Evolutionary conservation across 2,329 filamentous ascomycete species (phyloP).

Genomic region (Ustulina deusta): DNA sequence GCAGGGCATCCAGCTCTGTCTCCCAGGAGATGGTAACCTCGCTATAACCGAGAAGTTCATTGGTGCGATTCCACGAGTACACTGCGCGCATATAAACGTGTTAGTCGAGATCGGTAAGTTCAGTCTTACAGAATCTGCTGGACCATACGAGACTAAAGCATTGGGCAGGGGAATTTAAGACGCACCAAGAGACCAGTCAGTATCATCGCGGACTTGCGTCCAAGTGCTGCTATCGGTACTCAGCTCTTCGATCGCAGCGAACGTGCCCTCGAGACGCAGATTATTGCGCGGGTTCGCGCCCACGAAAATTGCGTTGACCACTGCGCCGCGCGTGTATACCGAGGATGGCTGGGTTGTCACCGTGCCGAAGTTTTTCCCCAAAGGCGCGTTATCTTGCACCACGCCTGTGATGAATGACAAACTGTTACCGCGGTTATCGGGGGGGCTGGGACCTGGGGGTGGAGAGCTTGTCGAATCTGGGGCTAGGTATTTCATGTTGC

Average conservation of each 20-base stretch:
- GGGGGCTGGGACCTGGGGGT: conserved; percentile 72
- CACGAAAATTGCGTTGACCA: conserved; percentile 77
- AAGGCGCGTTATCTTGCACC: conserved; percentile 75
- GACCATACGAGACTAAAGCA: too few relatives aligned
- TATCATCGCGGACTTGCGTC: conserved; percentile 76
- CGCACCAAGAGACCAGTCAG: conserved; percentile 87
- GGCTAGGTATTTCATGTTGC: conserved; percentile 74
- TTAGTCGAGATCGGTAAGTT: too few relatives aligned
- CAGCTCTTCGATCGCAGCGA: conserved; percentile 78
- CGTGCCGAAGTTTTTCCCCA: conserved; percentile 77
- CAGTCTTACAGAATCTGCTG: too few relatives aligned
- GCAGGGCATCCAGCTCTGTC: conserved; percentile 69
- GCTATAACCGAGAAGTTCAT: conserved; percentile 58
- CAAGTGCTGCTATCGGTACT: conserved; percentile 62
- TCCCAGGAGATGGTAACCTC: conserved; percentile 86
- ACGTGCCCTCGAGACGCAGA: conserved; percentile 81
- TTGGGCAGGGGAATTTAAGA: too few relatives aligned
- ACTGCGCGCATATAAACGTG: too few relatives aligned
- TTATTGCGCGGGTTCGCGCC: conserved; percentile 93
- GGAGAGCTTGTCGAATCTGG: conserved; percentile 58
- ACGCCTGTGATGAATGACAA: conserved; percentile 85
- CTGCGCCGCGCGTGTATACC: conserved; percentile 70
- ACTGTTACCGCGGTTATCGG: conserved; percentile 81
- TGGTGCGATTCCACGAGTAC: conserved; percentile 80
- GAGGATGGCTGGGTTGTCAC: conserved; percentile 66